Conservation (phyloP, 2,329 filamentous ascomycete genomes). For the Chlorencoelia australis region DNA sequence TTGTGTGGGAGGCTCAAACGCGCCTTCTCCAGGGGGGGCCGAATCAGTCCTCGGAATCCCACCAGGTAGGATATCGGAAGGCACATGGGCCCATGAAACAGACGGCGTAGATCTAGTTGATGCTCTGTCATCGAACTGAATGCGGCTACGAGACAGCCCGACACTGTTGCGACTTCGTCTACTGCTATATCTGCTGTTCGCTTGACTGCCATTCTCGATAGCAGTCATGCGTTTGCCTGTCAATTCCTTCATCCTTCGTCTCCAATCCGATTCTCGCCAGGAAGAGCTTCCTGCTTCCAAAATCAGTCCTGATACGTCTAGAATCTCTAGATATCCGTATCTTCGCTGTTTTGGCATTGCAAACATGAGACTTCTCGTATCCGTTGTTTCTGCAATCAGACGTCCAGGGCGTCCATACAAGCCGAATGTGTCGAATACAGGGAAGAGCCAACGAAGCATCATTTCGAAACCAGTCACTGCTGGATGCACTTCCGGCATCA, state of each 20-base stretch:
- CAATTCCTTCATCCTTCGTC: constrained; percentile 76
- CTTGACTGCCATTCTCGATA: constrained; percentile 35
- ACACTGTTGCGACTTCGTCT: constrained; percentile 48
- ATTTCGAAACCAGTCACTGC: constrained; percentile 92
- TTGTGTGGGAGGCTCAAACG: constrained; percentile 11
- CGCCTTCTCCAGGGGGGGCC: constrained; percentile 34
- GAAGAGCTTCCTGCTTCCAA: constrained; percentile 62
- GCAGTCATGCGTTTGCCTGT: constrained; percentile 70
- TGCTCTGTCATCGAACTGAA: constrained; percentile 47
- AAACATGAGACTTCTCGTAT: constrained; percentile 91
- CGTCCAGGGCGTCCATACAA: constrained; percentile 84
- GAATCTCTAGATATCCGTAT: constrained; percentile 82
- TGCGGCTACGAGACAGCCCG: constrained; percentile 36
- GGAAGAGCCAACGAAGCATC: constrained; percentile 85
- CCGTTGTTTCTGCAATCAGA: constrained; percentile 77
- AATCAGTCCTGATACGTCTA: constrained; percentile 76
- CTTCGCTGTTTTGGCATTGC: constrained; percentile 83
- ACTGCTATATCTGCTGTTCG: constrained; percentile 39
- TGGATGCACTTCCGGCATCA: constrained; percentile 93
- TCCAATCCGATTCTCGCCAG: constrained; percentile 87
- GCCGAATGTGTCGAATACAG: constrained; percentile 84
- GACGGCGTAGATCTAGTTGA: constrained; percentile 44
- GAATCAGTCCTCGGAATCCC: constrained; percentile 37
- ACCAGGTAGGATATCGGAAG: constrained; percentile 9
- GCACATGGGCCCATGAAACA: constrained; percentile 18